Conservation (phyloP, 1,284 basidiomycete genomes). For the Naganishia albida region DNA sequence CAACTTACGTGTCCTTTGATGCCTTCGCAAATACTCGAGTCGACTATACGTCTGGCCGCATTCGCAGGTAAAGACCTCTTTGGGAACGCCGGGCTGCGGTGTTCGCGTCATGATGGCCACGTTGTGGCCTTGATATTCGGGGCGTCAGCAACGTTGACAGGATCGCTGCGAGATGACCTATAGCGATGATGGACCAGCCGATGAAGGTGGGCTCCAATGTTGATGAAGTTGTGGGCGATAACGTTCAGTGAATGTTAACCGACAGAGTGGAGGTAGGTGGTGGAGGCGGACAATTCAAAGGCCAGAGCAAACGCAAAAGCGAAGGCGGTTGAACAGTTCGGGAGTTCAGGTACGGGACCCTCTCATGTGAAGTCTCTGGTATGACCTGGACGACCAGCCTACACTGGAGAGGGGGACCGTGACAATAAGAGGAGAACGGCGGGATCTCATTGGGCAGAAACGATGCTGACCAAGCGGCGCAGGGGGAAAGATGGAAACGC, state of each 20-base stretch:
- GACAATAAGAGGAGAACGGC: too few relatives aligned
- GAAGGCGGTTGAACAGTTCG: too few relatives aligned
- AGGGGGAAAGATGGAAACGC: too few relatives aligned
- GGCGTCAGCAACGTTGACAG: neutral
- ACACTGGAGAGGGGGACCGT: neutral
- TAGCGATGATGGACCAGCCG: neutral
- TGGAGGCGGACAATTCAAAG: neutral
- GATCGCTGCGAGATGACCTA: neutral
- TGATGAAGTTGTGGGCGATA: neutral
- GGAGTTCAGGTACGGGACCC: too few relatives aligned
- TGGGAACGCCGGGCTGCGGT: slow-evolving; percentile 28
- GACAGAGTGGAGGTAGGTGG: neutral
- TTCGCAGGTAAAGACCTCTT: slow-evolving; percentile 31
- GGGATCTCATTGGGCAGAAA: too few relatives aligned
- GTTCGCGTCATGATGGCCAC: slow-evolving; percentile 16
- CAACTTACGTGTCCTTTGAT: slow-evolving; percentile 54
- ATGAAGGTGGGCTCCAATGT: neutral
- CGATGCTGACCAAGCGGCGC: too few relatives aligned
- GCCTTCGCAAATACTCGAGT: slow-evolving; percentile 54
- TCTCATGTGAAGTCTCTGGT: too few relatives aligned
- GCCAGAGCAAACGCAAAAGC: neutral
- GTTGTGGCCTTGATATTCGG: neutral
- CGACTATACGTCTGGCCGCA: slow-evolving; percentile 49
- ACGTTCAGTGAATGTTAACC: neutral
- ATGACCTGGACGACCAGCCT: too few relatives aligned